Conservation (phyloP, 495 filamentous ascomycete species). For the Glonium stellatum region DNA sequence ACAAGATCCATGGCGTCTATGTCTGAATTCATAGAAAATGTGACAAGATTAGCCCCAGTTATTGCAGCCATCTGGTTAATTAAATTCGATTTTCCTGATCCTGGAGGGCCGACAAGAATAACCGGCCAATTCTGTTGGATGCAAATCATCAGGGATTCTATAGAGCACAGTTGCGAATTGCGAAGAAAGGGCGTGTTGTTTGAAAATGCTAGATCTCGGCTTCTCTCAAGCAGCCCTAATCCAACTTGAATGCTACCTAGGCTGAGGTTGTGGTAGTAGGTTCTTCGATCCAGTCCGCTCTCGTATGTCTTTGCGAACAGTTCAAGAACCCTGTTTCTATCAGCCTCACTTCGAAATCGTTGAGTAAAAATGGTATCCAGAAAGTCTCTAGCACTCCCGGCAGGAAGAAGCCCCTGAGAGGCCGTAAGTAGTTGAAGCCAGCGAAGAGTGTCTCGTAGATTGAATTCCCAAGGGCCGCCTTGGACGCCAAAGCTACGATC, state of each 20-base stretch:
- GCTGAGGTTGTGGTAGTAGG: conserved; percentile 61
- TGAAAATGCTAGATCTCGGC: conserved; percentile 26
- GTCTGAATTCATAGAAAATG: conserved; percentile 81
- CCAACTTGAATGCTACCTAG: conserved; percentile 69
- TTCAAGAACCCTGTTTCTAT: conserved; percentile 54
- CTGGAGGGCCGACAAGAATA: conserved; percentile 79
- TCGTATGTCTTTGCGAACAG: conserved; percentile 56
- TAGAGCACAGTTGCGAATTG: conserved; percentile 52
- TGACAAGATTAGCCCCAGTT: conserved; percentile 63
- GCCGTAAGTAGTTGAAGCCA: conserved; percentile 72
- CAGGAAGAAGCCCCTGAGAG: conserved; percentile 47
- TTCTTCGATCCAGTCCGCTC: conserved; percentile 32
- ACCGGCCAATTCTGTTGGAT: conserved; percentile 80
- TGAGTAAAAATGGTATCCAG: conserved; percentile 79
- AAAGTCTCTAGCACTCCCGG: conserved; percentile 57
- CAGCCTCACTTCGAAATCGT: conserved; percentile 67
- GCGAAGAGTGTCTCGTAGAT: conserved; percentile 82
- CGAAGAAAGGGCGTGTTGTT: conserved; percentile 4
- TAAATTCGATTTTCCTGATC: conserved; percentile 76
- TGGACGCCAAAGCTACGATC: conserved; percentile 62
- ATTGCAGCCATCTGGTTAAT: conserved; percentile 72
- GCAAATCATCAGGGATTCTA: conserved; percentile 83
- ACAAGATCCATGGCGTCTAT: conserved; percentile 96
- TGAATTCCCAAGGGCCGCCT: conserved; percentile 96
- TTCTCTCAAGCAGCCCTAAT: conserved; percentile 58